phyloP scores from a whole-genome alignment of 140 eudicot species.

The Cichorium intybus region DNA sequence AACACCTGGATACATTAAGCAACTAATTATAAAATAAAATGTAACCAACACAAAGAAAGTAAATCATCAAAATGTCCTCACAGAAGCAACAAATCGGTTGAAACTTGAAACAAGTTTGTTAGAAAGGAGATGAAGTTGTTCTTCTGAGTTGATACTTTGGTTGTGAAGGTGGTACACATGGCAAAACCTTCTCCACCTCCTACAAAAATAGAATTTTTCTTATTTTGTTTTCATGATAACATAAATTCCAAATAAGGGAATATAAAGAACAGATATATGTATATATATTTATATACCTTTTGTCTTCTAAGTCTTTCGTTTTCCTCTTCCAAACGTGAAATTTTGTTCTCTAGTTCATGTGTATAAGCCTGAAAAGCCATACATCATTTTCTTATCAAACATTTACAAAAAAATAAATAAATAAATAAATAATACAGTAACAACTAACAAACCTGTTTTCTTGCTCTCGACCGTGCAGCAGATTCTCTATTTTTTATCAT shows the following conservation, averaged over 20 bases:
- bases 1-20: constrained; percentile 17
- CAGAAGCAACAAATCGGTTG: too few relatives aligned
- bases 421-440: constrained; percentile 2
- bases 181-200: constrained; percentile 48
- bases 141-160: constrained; percentile 66
- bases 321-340: constrained; percentile 71
- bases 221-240: too few relatives aligned
- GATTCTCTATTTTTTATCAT: constrained; percentile 56
- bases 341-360: constrained; percentile 72
- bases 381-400: constrained; percentile 11
- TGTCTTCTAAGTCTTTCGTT: constrained; percentile 62
- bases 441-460: constrained; percentile 35
- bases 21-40: constrained; percentile 21
- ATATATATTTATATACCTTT: too few relatives aligned
- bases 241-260: too few relatives aligned
- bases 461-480: constrained; percentile 53
- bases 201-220: too few relatives aligned
- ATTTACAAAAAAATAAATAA: background rate
- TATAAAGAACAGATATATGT: too few relatives aligned
- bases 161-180: constrained; percentile 33
- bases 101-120: too few relatives aligned
- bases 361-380: constrained; percentile 66
- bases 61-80: too few relatives aligned
- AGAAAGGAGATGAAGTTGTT: constrained; percentile 50
- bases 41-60: too few relatives aligned